Evolutionary conservation across 768 basidiomycete species (phyloP).

Genomic region (Pilatotrama ljubarskyi): DNA sequence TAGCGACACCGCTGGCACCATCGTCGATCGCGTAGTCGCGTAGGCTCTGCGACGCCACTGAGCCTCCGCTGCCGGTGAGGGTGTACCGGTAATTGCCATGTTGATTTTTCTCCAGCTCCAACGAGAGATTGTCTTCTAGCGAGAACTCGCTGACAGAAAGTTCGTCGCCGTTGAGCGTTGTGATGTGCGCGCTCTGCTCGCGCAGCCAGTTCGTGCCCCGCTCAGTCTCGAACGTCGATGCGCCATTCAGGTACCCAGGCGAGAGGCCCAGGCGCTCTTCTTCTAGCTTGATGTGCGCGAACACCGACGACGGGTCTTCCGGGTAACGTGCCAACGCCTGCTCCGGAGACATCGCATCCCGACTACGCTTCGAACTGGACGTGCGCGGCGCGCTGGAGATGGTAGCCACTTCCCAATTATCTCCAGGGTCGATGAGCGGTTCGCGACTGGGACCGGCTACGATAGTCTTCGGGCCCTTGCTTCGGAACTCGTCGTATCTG

Average conservation of each 20-base stretch:
- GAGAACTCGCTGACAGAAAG: slow-evolving; percentile 64
- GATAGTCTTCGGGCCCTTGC: slow-evolving; percentile 28
- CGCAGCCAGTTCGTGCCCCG: slow-evolving; percentile 80
- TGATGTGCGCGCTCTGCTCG: slow-evolving; percentile 73
- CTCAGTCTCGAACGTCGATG: slow-evolving; percentile 52
- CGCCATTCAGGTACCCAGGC: slow-evolving; percentile 39
- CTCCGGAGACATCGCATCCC: slow-evolving; percentile 2
- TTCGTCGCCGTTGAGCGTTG: slow-evolving; percentile 58
- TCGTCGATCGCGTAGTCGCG: slow-evolving; percentile 60
- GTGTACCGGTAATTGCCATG: slow-evolving; percentile 78
- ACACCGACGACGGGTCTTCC: slow-evolving; percentile 30
- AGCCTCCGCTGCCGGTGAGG: slow-evolving; percentile 55
- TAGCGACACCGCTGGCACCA: slow-evolving; percentile 35
- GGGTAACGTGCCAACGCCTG: slow-evolving; percentile 9
- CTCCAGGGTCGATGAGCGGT: slow-evolving; percentile 17
- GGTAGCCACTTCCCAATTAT: slow-evolving; percentile 26
- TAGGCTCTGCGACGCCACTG: slow-evolving; percentile 44
- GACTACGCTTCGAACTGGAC: slow-evolving; percentile 9
- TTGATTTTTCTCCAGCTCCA: slow-evolving; percentile 65
- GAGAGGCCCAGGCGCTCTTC: slow-evolving; percentile 35
- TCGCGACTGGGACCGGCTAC: slow-evolving; percentile 28
- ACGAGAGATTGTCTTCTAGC: slow-evolving; percentile 39
- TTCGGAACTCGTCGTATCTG: slow-evolving; percentile 24
- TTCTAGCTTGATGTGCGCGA: slow-evolving; percentile 55
- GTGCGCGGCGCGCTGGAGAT: slow-evolving; percentile 22